These are phyloP conservation scores for Fremontodendron californicum DNA, from an alignment of 345 rosid genomes.

Conservation along the genomic window DNA sequence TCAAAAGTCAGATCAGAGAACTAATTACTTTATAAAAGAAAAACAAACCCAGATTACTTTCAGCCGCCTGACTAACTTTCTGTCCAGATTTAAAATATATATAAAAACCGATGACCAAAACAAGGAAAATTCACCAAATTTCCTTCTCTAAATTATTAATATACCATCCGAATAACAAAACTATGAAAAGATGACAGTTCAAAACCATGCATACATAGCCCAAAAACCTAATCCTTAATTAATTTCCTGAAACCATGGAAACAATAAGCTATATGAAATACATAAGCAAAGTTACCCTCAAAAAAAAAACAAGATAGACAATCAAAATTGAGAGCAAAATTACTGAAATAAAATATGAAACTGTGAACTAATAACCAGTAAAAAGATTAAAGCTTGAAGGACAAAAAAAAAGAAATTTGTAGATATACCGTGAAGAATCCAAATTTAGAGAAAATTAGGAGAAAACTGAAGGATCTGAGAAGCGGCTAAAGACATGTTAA, in stretches of 20 bases:
- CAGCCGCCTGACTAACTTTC: neutral
- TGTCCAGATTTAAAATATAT: neutral
- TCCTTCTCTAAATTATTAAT: neutral
- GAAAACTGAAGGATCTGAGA: conserved; percentile 29
- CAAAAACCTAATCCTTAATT: neutral
- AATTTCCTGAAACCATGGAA: neutral
- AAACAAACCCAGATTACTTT: neutral
- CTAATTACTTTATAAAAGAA: neutral
- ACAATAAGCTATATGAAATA: neutral
- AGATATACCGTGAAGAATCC: conserved; percentile 20
- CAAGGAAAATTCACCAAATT: neutral
- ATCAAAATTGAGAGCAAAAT: neutral
- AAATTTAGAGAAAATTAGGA: conserved; percentile 13
- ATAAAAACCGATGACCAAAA: neutral
- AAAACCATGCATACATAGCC: neutral
- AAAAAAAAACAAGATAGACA: neutral
- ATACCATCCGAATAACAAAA: neutral
- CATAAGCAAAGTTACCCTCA: neutral
- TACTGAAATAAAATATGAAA: neutral
- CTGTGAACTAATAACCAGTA: neutral
- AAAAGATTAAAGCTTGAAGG: neutral
- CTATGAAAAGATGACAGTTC: neutral
- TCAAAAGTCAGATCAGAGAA: neutral
- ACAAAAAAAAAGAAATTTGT: neutral
- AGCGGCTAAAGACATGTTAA: conserved; percentile 26